A percentile compares a stretch with the other conserved stretches of the same genome.
phyloP scores from a whole-genome alignment of 345 rosid species.

The Eucalyptus curtisii region DNA sequence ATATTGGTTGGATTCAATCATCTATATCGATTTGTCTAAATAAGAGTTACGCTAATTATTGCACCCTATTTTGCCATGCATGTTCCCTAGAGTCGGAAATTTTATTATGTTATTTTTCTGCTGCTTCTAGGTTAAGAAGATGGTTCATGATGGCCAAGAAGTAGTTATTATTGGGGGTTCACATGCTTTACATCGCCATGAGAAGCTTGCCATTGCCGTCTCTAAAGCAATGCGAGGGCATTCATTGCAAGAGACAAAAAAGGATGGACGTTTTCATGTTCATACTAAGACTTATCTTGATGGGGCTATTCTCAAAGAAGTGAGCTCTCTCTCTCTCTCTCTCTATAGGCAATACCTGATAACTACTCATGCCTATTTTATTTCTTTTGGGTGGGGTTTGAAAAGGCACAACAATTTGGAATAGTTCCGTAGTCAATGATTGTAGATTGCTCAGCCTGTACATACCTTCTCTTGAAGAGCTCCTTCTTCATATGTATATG shows the following conservation, averaged over 20 bases:
- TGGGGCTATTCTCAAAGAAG: constrained; percentile 97
- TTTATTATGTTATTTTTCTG: not conserved
- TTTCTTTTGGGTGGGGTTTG: not conserved
- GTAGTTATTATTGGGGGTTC: constrained; percentile 84
- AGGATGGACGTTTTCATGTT: constrained; percentile 92
- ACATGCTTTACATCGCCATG: constrained; percentile 85
- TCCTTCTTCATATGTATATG: not conserved
- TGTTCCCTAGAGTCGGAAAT: not conserved
- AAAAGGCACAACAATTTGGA: not conserved
- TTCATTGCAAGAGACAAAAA: constrained; percentile 94
- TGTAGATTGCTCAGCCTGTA: not conserved
- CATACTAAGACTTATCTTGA: constrained; percentile 91
- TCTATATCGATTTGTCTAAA: not conserved
- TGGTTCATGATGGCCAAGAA: constrained; percentile 91
- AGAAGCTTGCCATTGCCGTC: constrained; percentile 94
- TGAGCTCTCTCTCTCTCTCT: constrained; percentile 12
- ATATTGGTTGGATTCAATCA: not conserved
- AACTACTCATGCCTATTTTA: not conserved
- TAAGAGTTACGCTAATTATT: not conserved
- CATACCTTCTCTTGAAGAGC: not conserved
- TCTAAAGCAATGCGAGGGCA: constrained; percentile 97
- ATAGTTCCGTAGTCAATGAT: not conserved
- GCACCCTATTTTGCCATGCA: not conserved
- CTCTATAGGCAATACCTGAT: not conserved
- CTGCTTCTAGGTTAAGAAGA: constrained; percentile 61